Evolutionary conservation across 441 rosid genomes (phyloP), one percentile per base, ranked within the genome.

Genomic region (Jatropha multifida): DNA sequence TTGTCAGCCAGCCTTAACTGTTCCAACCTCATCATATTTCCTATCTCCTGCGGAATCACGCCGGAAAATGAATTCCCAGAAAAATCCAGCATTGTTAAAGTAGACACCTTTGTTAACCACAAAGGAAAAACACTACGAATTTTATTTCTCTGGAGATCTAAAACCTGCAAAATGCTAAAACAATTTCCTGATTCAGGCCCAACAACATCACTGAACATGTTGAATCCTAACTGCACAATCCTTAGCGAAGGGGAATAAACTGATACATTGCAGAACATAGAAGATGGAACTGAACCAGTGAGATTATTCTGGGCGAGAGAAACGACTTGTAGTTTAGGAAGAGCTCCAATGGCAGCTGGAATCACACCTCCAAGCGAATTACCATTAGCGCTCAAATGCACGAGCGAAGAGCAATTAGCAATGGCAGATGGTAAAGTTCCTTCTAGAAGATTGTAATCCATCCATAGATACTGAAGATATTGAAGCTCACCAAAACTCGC

Each of bases 351-450:
- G 27, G 94, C 92, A 12, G 97, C 83, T 23, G 98, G 98, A 8
- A 96, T 78, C 63, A 92, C 86, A 37, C 99, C 98, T 49, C 90
- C 82, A 68, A 96, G 89, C 48, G 83, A 73, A 75, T 96, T 93
- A 67, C 85, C 92, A 59, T 88, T 82, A 0, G 87, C 95, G 74
- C 97, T 93, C 65, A 96, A 81, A 70, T 93, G 99, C 23, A 90
- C 83, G 11, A 96, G 88, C 38, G 98, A 92, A 23, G 97, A 92
- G 65, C 97, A 91, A 77, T 93, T 96, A 0, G 92, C 88, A 9
- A 96, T 69, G 2, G 93, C 94, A 0, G 98, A 92, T 4, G 99
- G 98, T 58, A 96, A 59, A 62, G 99, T 92, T 20, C 97, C 99
- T 78, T 87, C 88, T 49, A 94, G 66, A 52, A 73, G 77, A 71